Conservation (phyloP, 805 yeast species). For the Maudiozyma barnettii region DNA sequence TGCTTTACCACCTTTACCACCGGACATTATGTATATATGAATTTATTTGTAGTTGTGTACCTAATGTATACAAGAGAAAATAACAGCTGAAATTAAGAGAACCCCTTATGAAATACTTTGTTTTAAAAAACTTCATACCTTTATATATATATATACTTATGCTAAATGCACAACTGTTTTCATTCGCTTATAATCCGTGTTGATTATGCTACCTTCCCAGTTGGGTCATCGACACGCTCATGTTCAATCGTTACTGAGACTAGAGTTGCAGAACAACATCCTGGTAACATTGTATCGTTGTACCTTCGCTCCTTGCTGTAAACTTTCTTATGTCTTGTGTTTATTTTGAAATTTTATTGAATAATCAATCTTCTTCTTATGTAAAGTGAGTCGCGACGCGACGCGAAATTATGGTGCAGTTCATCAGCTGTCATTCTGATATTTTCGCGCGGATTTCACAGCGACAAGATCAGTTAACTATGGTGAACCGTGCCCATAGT, state of each 20-base stretch:
- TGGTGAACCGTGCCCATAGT: no score
- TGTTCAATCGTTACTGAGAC: neutral
- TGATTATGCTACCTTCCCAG: neutral
- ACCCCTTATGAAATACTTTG: neutral
- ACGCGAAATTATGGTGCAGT: neutral
- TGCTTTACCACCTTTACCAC: constrained; percentile 78
- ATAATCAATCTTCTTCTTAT: no score
- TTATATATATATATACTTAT: neutral
- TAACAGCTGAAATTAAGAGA: neutral
- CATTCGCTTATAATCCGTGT: neutral
- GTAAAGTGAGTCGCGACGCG: neutral
- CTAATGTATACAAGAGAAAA: neutral
- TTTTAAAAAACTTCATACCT: neutral
- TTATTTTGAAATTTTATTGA: neutral
- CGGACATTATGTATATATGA: constrained; percentile 45
- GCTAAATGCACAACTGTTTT: neutral
- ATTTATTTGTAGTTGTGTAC: neutral
- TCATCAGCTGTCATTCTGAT: neutral
- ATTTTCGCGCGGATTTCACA: no score
- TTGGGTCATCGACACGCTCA: neutral
- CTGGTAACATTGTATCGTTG: no score
- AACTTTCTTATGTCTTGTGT: neutral
- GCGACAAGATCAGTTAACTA: no score
- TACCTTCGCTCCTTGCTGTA: no score
- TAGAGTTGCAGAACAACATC: no score